Evolutionary conservation across 495 filamentous ascomycete species (phyloP).

Genomic region (Xylaria sp.): DNA sequence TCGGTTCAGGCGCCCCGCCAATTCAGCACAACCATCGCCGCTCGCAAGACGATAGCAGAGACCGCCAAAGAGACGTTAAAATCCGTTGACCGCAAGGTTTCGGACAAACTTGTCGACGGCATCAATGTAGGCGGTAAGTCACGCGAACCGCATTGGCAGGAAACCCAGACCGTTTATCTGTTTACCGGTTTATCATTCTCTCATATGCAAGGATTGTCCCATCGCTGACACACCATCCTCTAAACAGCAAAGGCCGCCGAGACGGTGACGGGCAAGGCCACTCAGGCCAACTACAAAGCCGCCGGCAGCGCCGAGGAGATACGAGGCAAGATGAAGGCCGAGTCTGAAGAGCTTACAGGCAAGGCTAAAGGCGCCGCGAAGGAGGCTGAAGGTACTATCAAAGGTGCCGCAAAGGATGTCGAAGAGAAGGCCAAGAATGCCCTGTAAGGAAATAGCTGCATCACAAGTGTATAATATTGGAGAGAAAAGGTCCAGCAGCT

Average conservation of each 20-base stretch:
- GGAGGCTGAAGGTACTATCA: slow-evolving; percentile 39
- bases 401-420: slow-evolving; percentile 37
- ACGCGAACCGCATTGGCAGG: background rate
- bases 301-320: slow-evolving; percentile 47
- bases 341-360: slow-evolving; percentile 41
- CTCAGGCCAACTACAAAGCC: slow-evolving; percentile 44
- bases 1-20: slow-evolving; percentile 41
- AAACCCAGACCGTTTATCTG: background rate
- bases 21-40: slow-evolving; percentile 51
- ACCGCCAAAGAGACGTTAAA: slow-evolving; percentile 60
- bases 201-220: background rate
- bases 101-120: slow-evolving; percentile 62
- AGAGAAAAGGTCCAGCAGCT: background rate
- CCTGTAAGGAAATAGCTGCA: slow-evolving; percentile 24
- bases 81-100: slow-evolving; percentile 57
- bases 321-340: slow-evolving; percentile 47
- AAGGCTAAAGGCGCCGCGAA: slow-evolving; percentile 39
- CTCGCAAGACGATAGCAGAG: slow-evolving; percentile 54
- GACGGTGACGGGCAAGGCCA: slow-evolving; percentile 50
- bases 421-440: slow-evolving; percentile 40
- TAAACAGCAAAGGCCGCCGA: slow-evolving; percentile 51
- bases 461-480: slow-evolving; percentile 6
- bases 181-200: no score
- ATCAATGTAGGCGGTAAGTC: slow-evolving; percentile 60
- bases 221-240: background rate